phyloP scores from a whole-genome alignment of 148 eudicot species.

The Limonium bicolor region DNA sequence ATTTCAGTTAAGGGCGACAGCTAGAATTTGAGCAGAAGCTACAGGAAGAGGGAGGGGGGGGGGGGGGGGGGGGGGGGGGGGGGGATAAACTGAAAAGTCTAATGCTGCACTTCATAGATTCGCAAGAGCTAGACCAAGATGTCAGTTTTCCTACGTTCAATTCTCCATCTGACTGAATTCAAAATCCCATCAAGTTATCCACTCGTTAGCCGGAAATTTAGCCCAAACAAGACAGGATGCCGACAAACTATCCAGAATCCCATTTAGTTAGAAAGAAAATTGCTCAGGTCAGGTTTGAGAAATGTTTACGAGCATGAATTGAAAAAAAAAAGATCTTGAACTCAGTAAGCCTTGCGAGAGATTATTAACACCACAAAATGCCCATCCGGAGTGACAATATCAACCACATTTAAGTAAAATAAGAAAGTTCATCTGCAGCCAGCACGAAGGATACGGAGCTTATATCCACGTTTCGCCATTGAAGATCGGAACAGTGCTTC shows the following conservation, averaged over 20 bases:
- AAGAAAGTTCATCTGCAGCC: neutral
- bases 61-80: too few species aligned
- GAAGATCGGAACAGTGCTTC: constrained; percentile 4
- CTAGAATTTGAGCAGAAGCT: neutral
- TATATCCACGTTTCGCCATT: constrained; percentile 85
- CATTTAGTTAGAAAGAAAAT: too few species aligned
- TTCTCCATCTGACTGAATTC: neutral
- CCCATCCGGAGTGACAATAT: neutral
- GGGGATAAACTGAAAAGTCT: neutral
- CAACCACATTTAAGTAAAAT: neutral
- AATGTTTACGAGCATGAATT: neutral
- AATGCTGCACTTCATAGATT: neutral
- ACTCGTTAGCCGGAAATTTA: too few species aligned
- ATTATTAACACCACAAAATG: neutral
- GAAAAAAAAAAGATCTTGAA: too few species aligned
- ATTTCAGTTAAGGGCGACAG: constrained; percentile 37
- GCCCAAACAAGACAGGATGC: too few species aligned
- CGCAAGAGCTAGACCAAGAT: neutral
- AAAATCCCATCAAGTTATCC: neutral
- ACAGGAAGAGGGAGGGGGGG: neutral
- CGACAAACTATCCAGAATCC: too few species aligned
- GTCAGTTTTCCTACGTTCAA: neutral
- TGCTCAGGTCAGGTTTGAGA: too few species aligned
- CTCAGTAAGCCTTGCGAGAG: neutral
- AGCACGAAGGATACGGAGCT: constrained; percentile 77